Evolutionary conservation across 352 stramenopile species (phyloP).

Genomic region (Pythium aquatile): DNA sequence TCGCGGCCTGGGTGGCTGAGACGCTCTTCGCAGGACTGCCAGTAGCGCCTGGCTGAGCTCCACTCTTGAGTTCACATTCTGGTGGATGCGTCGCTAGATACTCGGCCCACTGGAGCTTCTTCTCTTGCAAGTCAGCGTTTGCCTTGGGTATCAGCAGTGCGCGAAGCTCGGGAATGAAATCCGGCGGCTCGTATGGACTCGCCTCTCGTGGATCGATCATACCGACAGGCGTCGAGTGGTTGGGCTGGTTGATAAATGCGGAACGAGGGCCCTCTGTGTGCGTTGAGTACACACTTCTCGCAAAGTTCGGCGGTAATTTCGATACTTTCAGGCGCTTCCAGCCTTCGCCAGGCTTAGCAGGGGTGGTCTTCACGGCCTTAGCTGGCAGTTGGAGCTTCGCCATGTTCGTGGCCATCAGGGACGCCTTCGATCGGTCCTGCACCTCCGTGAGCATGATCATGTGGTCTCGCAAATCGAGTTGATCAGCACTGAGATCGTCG

Average conservation of each 20-base stretch:
- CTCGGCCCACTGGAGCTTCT: constrained; percentile 49
- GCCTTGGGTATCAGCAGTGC: constrained; percentile 52
- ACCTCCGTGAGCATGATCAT: constrained; percentile 47
- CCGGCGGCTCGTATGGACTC: constrained; percentile 53
- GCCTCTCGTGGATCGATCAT: constrained; percentile 67
- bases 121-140: constrained; percentile 57
- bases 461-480: constrained; percentile 45
- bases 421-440: constrained; percentile 45
- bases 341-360: constrained; percentile 44
- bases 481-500: constrained; percentile 28
- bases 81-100: constrained; percentile 23
- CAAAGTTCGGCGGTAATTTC: constrained; percentile 58
- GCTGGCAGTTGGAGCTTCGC: constrained; percentile 52
- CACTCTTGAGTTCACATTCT: not conserved
- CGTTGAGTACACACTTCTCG: constrained; percentile 48
- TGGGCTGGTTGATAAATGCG: constrained; percentile 63
- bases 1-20: constrained; percentile 14
- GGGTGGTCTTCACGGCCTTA: constrained; percentile 12
- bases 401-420: constrained; percentile 56
- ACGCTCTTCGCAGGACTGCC: not conserved
- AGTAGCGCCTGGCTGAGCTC: not conserved
- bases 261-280: constrained; percentile 62
- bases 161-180: constrained; percentile 64
- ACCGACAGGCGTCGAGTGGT: constrained; percentile 57
- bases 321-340: constrained; percentile 73